Base-by-base conservation (phyloP, 2,329 filamentous ascomycete species). In the Aspergillus sp. region DNA sequence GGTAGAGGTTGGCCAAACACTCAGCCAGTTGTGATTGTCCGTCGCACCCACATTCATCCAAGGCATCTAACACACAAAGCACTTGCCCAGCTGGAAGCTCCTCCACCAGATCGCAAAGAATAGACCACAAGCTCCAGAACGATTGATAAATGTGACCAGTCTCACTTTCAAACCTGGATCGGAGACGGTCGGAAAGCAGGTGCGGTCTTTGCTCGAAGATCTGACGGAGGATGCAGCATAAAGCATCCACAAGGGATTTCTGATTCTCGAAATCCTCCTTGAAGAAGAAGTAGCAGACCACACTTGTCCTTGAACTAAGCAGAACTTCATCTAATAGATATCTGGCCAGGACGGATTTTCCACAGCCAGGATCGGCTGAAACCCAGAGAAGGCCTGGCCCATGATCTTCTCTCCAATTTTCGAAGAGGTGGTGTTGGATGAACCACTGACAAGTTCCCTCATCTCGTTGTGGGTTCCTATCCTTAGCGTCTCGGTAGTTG, bases 271-370 rank as follows among this genome's bases (percentile, higher is more conserved):
- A 27, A 27, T 27, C 7, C 25, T 27, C 77, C 39, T 80, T 80
- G 69, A 81, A 81, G 64, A 81, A 81, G 66, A 79, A 82, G 55
- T 80, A 81, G 21, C 58, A 61, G 19, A 60, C 50, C 3, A 42
- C 5, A 42, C 2, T 42, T 3, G 17, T 42, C 8, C 0, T 2
- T 42, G 39, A 42, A 10, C 42, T 61, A 5, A 25, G 41, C 15
- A 59, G 25, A n/a, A 54, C 8, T 21, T 59, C 50, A 32, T 62
- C 58, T 27, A 65, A 51, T 13, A 70, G 44, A 25, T 64, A 65
- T 51, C 55, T 68, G 7, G 63, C 27, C 11, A 71, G 39, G 3
- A 70, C 67, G 6, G 71, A 72, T 41, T 72, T 73, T 3, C 71
- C 70, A 57, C 68, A 70, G 27, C 70, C 70, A 32, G 70, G 70